These are phyloP conservation scores for Ustilago bromivora DNA, from an alignment of 1,284 basidiomycete genomes.

Conservation along the genomic window DNA sequence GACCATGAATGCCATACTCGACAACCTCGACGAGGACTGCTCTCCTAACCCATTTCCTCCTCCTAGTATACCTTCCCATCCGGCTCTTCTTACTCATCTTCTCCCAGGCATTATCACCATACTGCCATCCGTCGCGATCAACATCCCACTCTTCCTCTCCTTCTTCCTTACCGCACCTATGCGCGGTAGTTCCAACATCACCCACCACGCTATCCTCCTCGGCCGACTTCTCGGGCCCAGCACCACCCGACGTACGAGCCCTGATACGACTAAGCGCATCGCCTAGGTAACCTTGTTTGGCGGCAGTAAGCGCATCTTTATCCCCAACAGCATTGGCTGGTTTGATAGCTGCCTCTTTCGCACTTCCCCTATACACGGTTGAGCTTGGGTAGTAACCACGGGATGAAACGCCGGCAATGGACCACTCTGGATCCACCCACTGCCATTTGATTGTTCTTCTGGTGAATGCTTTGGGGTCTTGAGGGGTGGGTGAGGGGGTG, in stretches of 20 bases:
- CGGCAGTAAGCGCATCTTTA: conserved; percentile 29
- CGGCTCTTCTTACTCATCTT: conserved; percentile 80
- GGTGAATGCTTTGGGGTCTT: conserved; percentile 58
- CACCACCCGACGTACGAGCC: conserved; percentile 9
- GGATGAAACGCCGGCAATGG: conserved; percentile 63
- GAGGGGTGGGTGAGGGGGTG: conserved; percentile 57
- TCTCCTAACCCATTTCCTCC: conserved; percentile 70
- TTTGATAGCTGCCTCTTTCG: conserved; percentile 46
- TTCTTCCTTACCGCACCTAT: conserved; percentile 5
- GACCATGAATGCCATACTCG: conserved; percentile 50
- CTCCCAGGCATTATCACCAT: conserved; percentile 97
- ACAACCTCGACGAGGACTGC: conserved; percentile 70
- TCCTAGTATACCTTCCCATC: conserved; percentile 76
- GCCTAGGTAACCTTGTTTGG: conserved; percentile 51
- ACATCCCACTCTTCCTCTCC: conserved; percentile 71
- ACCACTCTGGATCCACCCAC: conserved; percentile 72
- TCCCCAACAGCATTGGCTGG: conserved; percentile 28
- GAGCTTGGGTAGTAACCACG: conserved; percentile 27
- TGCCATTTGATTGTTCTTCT: conserved; percentile 69
- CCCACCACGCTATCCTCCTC: conserved; percentile 14
- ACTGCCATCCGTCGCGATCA: conserved; percentile 91
- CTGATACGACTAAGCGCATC: conserved; percentile 48
- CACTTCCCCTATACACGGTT: conserved; percentile 33
- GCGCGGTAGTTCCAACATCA: conserved; percentile 36
- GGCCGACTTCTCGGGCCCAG: not conserved